Percentiles rank a stretch among this genome's conserved stretches.
phyloP scores from a whole-genome alignment of 768 basidiomycete genomes.

The Leccinum rimulosum region DNA sequence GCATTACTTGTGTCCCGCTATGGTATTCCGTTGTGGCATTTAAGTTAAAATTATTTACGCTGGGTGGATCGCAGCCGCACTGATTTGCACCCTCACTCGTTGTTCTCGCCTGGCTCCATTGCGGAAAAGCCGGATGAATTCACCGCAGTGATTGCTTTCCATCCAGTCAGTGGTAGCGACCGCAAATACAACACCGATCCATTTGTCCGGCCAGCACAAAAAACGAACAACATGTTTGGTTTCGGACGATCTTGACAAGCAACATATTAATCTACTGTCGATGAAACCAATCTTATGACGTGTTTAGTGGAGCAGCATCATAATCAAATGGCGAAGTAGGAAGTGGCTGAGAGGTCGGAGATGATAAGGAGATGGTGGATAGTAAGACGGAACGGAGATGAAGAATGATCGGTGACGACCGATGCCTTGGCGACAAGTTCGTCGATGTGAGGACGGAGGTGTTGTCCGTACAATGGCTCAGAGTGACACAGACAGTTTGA shows the following conservation, averaged over 20 bases:
- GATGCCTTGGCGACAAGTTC: slow-evolving; percentile 15
- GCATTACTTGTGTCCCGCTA: too few relatives aligned
- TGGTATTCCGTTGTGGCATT: too few relatives aligned
- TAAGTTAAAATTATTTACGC: too few relatives aligned
- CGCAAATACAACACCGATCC: too few relatives aligned
- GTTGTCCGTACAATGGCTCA: slow-evolving; percentile 45
- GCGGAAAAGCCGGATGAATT: too few relatives aligned
- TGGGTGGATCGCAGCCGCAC: too few relatives aligned
- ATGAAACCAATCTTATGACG: slow-evolving; percentile 20
- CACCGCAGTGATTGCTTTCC: too few relatives aligned
- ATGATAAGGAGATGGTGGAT: slow-evolving; percentile 36
- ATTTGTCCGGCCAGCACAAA: not conserved
- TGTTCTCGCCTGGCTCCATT: too few relatives aligned
- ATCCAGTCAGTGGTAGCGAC: too few relatives aligned
- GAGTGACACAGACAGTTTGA: slow-evolving; percentile 39
- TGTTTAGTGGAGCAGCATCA: slow-evolving; percentile 16
- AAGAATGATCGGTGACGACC: slow-evolving; percentile 10
- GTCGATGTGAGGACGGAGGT: slow-evolving; percentile 39
- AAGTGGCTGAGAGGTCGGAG: slow-evolving; percentile 15
- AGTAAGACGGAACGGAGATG: slow-evolving; percentile 33
- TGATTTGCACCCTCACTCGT: too few relatives aligned
- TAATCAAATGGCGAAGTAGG: slow-evolving; percentile 14
- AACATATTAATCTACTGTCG: slow-evolving; percentile 21
- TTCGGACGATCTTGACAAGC: slow-evolving; percentile 30
- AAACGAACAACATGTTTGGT: slow-evolving; percentile 19